Evolutionary conservation across 345 rosid genomes (phyloP), one percentile per base, ranked within the genome.

Genomic region (Citrus maxima): DNA sequence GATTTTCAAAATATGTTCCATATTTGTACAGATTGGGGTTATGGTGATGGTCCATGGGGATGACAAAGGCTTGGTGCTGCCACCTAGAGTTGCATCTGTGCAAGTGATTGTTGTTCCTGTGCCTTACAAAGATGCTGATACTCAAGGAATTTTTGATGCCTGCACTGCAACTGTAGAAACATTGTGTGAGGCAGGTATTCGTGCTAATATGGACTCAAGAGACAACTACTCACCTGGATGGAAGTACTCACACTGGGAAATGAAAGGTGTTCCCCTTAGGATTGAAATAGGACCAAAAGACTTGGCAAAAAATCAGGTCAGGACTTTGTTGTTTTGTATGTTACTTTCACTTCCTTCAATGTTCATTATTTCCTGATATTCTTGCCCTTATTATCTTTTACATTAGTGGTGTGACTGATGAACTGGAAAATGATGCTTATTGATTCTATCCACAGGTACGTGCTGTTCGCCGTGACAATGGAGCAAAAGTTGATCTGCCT

Each of bases 1-100:
- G 3, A 32, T 32, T 21, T 74, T 58, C 27, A 42, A 70, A 13
- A 24, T 34, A 22, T 68, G 55, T 62, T 67, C 37, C 5, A 32
- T 51, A 34, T 60, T 75, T 84, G 60, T 72, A 70, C 82, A 94
- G 98, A 91, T 96, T 85, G 99, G 99, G 46, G 98, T 96, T 4
- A 89, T 96, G 97, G 91, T 96, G 75, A 96, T 96, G 99, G 98
- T 93, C 78, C 99, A 96, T 84, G 99, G 99, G 63, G 99, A 96
- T 77, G 88, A 90, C 82, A 92, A 86, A 86, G 96, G 96, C 63
- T 84, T 92, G 83, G 92, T 92, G 63, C 87, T 94, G 74, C 98
- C 99, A 66, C 98, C 99, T 55, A 96, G 88, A 88, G 97, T 96
- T 40, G 92, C 99, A 78, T 87, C 97, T 32, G 82, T 89, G 58